These are phyloP conservation scores for Astrephomene gubernaculifera DNA, from an alignment of 139 green algal species.

Conservation along the genomic window DNA sequence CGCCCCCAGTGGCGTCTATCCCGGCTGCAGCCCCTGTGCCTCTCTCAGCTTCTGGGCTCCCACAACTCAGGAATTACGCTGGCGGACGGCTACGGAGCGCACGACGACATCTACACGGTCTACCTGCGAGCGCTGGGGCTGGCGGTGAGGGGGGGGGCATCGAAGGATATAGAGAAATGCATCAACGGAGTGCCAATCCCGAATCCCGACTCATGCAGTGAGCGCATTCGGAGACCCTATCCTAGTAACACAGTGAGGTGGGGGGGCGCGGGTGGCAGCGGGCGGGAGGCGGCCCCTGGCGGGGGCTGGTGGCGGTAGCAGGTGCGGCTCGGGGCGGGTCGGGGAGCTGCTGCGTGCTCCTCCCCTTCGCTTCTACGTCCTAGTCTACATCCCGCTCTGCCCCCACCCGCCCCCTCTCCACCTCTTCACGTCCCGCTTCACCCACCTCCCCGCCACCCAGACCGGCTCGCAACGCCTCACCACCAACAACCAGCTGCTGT, in stretches of 20 bases:
- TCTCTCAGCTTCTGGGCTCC: conserved; percentile 67
- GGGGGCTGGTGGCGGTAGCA: too few relatives aligned
- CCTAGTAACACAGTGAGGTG: too few relatives aligned
- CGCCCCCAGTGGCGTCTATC: conserved; percentile 59
- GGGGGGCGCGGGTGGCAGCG: too few relatives aligned
- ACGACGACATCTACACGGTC: conserved; percentile 59
- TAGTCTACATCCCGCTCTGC: not conserved
- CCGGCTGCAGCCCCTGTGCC: conserved; percentile 52
- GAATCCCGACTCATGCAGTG: too few relatives aligned
- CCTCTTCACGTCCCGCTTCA: not conserved
- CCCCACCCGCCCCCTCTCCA: not conserved
- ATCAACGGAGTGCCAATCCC: too few relatives aligned
- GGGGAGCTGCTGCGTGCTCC: too few relatives aligned
- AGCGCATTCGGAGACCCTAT: too few relatives aligned
- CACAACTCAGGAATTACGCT: conserved; percentile 85
- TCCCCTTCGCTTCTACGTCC: not conserved
- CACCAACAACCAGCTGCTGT: conserved; percentile 84
- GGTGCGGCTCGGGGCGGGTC: too few relatives aligned
- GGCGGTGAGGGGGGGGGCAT: not conserved
- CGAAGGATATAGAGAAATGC: too few relatives aligned
- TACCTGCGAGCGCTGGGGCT: conserved; percentile 32
- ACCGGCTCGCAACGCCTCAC: conserved; percentile 42
- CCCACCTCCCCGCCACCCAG: too few relatives aligned
- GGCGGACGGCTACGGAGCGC: conserved; percentile 83
- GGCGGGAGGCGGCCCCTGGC: too few relatives aligned